Evolutionary conservation across 192 early-diverging fungal genomes (phyloP).

Genomic region (Dimargaris xerosporica): DNA sequence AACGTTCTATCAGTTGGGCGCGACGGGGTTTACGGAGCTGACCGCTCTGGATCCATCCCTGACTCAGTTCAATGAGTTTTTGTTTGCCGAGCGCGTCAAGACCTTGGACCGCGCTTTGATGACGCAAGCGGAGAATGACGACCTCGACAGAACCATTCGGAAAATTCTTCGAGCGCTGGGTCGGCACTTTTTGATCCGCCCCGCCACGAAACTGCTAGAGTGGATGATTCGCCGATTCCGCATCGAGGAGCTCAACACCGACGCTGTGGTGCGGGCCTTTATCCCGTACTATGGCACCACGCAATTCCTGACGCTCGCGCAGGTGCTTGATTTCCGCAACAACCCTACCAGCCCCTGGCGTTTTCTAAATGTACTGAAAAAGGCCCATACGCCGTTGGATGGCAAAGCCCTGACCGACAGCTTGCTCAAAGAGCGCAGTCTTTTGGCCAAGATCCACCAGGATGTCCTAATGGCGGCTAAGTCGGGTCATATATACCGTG

Average conservation of each 20-base stretch:
- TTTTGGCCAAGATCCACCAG: not conserved
- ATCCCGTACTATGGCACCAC: constrained; percentile 91
- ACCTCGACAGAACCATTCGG: constrained; percentile 59
- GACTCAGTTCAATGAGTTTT: constrained; percentile 40
- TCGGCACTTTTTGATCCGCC: constrained; percentile 69
- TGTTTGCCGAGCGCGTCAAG: constrained; percentile 75
- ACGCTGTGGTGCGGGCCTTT: constrained; percentile 54
- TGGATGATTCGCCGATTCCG: constrained; percentile 78
- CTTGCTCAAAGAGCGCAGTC: not conserved
- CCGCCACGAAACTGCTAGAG: constrained; percentile 78
- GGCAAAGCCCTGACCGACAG: not conserved
- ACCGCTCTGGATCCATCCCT: constrained; percentile 46
- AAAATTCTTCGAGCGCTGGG: constrained; percentile 63
- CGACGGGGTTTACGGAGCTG: constrained; percentile 64
- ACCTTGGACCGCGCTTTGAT: constrained; percentile 60
- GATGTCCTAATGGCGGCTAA: not conserved
- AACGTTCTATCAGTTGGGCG: constrained; percentile 70
- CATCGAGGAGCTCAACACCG: constrained; percentile 79
- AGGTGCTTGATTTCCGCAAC: constrained; percentile 50
- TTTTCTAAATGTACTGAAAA: constrained; percentile 25
- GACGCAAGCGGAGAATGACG: constrained; percentile 63
- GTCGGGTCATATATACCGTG: not conserved
- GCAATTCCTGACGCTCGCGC: constrained; percentile 69
- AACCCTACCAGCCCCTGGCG: constrained; percentile 24
- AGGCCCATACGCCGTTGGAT: constrained; percentile 13